These are phyloP conservation scores for Yamadazyma sp. DNA, from an alignment of 1,139 yeast species.

Conservation along the genomic window DNA sequence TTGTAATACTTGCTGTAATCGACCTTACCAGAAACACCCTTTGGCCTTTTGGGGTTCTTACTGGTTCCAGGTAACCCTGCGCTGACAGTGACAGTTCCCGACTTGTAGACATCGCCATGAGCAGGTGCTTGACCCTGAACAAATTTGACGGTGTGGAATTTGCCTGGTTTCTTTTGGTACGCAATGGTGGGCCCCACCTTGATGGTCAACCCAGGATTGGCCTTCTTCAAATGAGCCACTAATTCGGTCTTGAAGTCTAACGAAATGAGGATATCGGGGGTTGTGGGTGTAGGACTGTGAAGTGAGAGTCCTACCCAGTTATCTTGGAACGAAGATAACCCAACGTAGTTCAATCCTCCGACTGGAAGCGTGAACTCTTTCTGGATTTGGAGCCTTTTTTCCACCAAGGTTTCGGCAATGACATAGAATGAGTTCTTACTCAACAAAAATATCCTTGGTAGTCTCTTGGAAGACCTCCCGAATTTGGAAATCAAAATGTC, in stretches of 20 bases:
- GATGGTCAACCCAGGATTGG: constrained; percentile 60
- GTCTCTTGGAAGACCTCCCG: constrained; percentile 86
- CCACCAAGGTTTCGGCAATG: constrained; percentile 69
- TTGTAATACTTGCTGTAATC: constrained; percentile 47
- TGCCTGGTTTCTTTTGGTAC: constrained; percentile 91
- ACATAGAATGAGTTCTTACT: constrained; percentile 64
- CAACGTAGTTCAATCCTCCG: constrained; percentile 59
- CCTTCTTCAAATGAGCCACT: constrained; percentile 67
- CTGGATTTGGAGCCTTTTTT: constrained; percentile 67
- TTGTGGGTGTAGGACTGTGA: constrained; percentile 46
- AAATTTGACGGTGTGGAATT: constrained; percentile 71
- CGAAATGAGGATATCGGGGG: constrained; percentile 80
- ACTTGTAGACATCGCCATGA: constrained; percentile 76
- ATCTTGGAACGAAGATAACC: constrained; percentile 77
- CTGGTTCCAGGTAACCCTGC: constrained; percentile 78
- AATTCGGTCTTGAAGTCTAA: constrained; percentile 89
- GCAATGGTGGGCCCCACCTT: constrained; percentile 71
- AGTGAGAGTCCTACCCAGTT: constrained; percentile 88
- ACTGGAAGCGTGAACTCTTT: constrained; percentile 68
- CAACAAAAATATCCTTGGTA: constrained; percentile 71
- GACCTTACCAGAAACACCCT: constrained; percentile 37
- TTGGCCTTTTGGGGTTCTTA: constrained; percentile 70
- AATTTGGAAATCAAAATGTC: constrained; percentile 81
- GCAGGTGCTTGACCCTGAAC: constrained; percentile 53
- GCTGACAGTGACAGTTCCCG: constrained; percentile 81